Evolutionary conservation across 208 protist species (phyloP).

Genomic region (Leishmania braziliensis): DNA sequence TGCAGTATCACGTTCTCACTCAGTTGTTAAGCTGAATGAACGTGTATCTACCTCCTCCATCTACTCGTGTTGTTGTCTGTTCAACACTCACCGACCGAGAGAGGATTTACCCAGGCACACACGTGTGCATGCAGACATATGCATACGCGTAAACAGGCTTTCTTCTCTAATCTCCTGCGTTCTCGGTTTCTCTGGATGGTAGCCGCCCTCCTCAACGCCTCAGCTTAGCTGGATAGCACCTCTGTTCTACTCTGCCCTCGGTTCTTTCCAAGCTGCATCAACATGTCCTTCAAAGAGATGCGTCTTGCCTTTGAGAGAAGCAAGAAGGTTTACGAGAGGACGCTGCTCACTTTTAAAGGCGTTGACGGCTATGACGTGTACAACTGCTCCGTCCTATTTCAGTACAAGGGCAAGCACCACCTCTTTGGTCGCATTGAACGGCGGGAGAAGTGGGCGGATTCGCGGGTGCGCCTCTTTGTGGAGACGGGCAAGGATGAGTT

Average conservation of each 20-base stretch:
- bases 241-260: background rate
- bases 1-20: background rate
- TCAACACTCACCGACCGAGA: background rate
- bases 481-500: constrained; percentile 52
- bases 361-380: constrained; percentile 47
- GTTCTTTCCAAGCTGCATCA: background rate
- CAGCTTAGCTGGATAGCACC: background rate
- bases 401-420: constrained; percentile 42
- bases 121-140: background rate
- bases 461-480: constrained; percentile 44
- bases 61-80: no score
- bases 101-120: background rate
- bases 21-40: background rate
- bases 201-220: background rate
- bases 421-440: constrained; percentile 45
- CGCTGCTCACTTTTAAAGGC: constrained; percentile 44
- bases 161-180: background rate
- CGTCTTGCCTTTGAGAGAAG: constrained; percentile 24
- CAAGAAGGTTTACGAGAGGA: constrained; percentile 38
- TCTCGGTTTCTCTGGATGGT: background rate
- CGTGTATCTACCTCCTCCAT: no score
- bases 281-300: constrained; percentile 16
- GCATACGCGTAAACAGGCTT: background rate
- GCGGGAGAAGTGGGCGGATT: constrained; percentile 39
- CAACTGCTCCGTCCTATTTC: constrained; percentile 47